Evolutionary conservation across 352 stramenopile genomes (phyloP).

Genomic region (Pythium myriotylum): DNA sequence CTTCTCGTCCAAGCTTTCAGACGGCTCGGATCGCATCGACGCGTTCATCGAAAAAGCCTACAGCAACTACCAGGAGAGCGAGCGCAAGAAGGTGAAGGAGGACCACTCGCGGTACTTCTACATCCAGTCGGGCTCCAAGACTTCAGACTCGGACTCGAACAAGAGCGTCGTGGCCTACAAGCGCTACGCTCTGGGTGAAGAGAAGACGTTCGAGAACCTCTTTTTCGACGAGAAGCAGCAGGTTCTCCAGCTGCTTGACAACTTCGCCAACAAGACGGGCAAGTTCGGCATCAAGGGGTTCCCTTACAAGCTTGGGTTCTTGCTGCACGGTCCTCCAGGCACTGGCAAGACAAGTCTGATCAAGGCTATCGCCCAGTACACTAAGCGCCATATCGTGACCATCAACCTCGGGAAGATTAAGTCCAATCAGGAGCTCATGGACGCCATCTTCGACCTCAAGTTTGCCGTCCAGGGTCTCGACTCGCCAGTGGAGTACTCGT

Average conservation of each 20-base stretch:
- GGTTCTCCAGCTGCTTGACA: constrained; percentile 74
- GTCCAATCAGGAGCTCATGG: constrained; percentile 80
- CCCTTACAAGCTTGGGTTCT: constrained; percentile 86
- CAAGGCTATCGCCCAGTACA: constrained; percentile 82
- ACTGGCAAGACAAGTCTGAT: constrained; percentile 89
- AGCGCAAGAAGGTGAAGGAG: constrained; percentile 23
- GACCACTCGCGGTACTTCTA: constrained; percentile 50
- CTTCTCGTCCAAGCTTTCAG: constrained; percentile 22
- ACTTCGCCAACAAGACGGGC: constrained; percentile 64
- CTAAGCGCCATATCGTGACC: constrained; percentile 64
- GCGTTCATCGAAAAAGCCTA: constrained; percentile 37
- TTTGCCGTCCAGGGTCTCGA: constrained; percentile 62
- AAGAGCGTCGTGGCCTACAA: constrained; percentile 46
- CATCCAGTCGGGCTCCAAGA: constrained; percentile 20
- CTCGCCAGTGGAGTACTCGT: constrained; percentile 60
- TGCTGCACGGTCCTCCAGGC: constrained; percentile 82
- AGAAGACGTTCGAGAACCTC: constrained; percentile 89
- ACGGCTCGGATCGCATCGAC: constrained; percentile 40
- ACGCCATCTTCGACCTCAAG: constrained; percentile 72
- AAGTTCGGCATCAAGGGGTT: constrained; percentile 89
- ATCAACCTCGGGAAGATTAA: constrained; percentile 71
- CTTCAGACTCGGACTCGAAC: constrained; percentile 6
- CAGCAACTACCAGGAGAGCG: constrained; percentile 30
- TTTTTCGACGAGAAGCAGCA: constrained; percentile 85
- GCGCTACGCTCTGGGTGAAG: constrained; percentile 77